These are phyloP conservation scores for Leptodermis oblonga DNA, from an alignment of 257 asterid genomes.

Conservation along the genomic window DNA sequence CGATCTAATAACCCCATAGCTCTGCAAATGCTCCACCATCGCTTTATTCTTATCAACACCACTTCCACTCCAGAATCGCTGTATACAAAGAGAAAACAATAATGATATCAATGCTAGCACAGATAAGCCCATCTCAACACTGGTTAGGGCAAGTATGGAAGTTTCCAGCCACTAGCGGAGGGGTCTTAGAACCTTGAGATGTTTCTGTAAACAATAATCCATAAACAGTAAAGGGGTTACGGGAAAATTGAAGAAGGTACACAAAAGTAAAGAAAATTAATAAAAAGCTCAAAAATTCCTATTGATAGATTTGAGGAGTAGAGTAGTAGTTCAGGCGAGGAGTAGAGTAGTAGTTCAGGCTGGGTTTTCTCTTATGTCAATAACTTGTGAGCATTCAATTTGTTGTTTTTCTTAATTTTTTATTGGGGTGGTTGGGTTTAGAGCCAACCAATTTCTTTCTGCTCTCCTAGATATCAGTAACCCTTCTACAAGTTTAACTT, in stretches of 20 bases:
- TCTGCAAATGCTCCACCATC: slow-evolving; percentile 58
- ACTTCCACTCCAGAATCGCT: slow-evolving; percentile 59
- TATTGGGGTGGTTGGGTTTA: not conserved
- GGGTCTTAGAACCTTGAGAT: not conserved
- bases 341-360: not conserved
- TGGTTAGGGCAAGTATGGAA: slow-evolving; percentile 16
- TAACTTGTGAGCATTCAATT: not conserved
- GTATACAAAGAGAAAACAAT: slow-evolving; percentile 42
- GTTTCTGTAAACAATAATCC: not conserved
- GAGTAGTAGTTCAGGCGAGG: too few species aligned
- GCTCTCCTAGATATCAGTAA: not conserved
- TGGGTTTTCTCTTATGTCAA: not conserved
- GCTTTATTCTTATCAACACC: slow-evolving; percentile 41
- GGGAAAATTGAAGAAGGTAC: not conserved
- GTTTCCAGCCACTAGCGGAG: not conserved
- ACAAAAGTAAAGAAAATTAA: not conserved
- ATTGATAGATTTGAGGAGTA: not conserved
- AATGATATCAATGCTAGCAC: slow-evolving; percentile 34
- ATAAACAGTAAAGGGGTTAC: not conserved
- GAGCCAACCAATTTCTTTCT: not conserved
- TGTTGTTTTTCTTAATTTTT: not conserved
- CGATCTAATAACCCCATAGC: slow-evolving; percentile 50
- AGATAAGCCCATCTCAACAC: slow-evolving; percentile 33
- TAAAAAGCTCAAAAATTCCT: not conserved
- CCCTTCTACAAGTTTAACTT: not conserved